These are phyloP conservation scores for Polyporus arcularius DNA, from an alignment of 768 basidiomycete genomes.

Conservation along the genomic window DNA sequence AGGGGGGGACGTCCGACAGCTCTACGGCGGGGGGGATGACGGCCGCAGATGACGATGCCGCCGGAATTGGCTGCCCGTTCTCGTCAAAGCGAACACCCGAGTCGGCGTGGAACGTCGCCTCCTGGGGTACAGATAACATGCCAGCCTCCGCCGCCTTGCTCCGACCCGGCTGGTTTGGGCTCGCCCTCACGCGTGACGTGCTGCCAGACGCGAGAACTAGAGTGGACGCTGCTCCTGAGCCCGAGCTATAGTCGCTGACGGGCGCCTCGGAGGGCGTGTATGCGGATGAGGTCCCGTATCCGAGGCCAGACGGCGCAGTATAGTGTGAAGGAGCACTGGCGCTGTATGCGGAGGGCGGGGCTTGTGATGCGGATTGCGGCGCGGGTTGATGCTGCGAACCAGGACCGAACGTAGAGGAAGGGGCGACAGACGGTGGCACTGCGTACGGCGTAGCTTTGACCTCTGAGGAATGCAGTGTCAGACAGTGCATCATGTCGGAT, in stretches of 20 bases:
- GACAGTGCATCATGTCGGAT: background rate
- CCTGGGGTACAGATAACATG: conserved; percentile 15
- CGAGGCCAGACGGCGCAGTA: background rate
- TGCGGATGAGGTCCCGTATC: background rate
- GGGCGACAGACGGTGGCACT: background rate
- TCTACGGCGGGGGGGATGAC: background rate
- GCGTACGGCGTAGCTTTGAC: conserved; percentile 11
- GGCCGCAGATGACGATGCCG: background rate
- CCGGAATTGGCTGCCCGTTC: conserved; percentile 1
- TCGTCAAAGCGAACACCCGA: conserved; percentile 20
- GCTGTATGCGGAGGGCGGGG: background rate
- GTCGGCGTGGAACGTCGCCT: conserved; percentile 21
- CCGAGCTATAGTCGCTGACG: conserved; percentile 10
- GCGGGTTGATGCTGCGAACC: background rate
- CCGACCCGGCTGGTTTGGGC: conserved; percentile 11
- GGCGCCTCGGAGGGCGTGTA: conserved; percentile 9
- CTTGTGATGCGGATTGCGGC: background rate
- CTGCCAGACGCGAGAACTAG: conserved; percentile 2
- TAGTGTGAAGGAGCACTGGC: conserved; percentile 4
- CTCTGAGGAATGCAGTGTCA: background rate
- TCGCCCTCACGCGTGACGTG: background rate
- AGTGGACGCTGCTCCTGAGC: conserved; percentile 1
- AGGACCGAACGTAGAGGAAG: background rate
- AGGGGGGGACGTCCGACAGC: background rate
- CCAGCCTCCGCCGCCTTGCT: conserved; percentile 26